Base-by-base conservation (phyloP, 176 grass and related monocot genomes). In the Aechmea fasciata region DNA sequence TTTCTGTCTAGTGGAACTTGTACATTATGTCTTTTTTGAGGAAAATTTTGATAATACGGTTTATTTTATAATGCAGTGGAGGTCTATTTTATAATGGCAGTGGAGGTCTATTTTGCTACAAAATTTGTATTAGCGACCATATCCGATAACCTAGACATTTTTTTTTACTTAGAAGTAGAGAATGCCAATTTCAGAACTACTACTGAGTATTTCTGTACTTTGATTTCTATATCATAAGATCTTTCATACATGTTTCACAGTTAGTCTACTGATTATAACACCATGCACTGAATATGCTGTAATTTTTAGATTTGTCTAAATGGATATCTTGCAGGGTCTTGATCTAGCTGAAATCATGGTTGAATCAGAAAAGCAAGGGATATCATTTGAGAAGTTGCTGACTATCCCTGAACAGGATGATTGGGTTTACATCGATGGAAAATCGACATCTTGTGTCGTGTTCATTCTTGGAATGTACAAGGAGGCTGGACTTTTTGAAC, bases 381-480 rank as follows among this genome's bases (percentile, higher is more conserved):
- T 81, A 33, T 87, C 94, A 69, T 99, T 99, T 83, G 94, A 93
- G 25, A 90, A 90, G 67, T 71, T 99, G 59, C 67, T 99, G 52
- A 84, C 87, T 54, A 63, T 93, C 67, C 94, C 89, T 20, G 94
- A 99, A 80, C 79, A 90, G 63, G 94, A 99, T 71, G 54, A 75
- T 59, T 99, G 94, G 94, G 75, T 99, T 53, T 99, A 99, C 25
- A 49, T 29, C 10, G 94, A 99, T 49, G 94, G 94, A 3, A 91
- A 93, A 65, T 99, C 94, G 49, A 85, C 89, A 57, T 99, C 94
- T 71, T 99, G 94, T 73, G 71, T 99, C 19, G 82, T 83, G 6
- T 99, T 80, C 12, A 78, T 99, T 66, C 86, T 99, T 50, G 91
- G 83, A 84, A 87, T 99, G 94, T 93, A 99, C 82, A 99, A 99